Evolutionary conservation across 2,329 filamentous ascomycete genomes (phyloP).

Genomic region (Pseudonectria foliicola): DNA sequence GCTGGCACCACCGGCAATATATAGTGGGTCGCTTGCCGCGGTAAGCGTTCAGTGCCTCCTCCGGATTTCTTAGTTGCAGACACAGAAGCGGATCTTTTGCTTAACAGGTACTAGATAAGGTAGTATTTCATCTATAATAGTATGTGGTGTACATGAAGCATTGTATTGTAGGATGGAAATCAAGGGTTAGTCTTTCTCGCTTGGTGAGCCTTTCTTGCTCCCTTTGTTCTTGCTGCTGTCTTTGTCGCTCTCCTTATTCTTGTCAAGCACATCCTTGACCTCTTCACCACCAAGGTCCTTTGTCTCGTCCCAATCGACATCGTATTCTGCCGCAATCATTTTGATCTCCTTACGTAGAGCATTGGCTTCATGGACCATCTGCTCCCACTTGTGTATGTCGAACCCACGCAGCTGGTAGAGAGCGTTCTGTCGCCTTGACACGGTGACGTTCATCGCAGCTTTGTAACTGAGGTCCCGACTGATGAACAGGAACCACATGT

Average conservation of each 20-base stretch:
- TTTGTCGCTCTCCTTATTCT: slow-evolving; percentile 38
- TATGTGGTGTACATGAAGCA: too few relatives aligned
- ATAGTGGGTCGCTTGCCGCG: too few relatives aligned
- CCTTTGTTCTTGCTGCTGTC: slow-evolving; percentile 31
- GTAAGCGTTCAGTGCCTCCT: too few relatives aligned
- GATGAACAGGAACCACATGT: slow-evolving; percentile 90
- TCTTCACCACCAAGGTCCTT: slow-evolving; percentile 65
- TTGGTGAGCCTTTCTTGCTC: slow-evolving; percentile 25
- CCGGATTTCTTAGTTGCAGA: too few relatives aligned
- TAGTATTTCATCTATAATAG: too few relatives aligned
- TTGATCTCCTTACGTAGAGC: slow-evolving; percentile 70
- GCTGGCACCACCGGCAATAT: too few relatives aligned
- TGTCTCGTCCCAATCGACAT: slow-evolving; percentile 81
- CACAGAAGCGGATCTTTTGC: too few relatives aligned
- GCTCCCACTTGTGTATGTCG: slow-evolving; percentile 70
- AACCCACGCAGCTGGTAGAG: slow-evolving; percentile 73
- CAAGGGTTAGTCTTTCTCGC: too few relatives aligned
- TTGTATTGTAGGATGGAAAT: too few relatives aligned
- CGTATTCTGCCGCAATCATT: slow-evolving; percentile 75
- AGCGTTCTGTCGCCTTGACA: slow-evolving; percentile 67
- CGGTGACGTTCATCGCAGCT: slow-evolving; percentile 79
- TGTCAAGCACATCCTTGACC: slow-evolving; percentile 49
- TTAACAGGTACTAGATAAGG: too few relatives aligned
- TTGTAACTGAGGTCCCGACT: slow-evolving; percentile 84
- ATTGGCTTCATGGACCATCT: slow-evolving; percentile 73